Percentiles rank a stretch among this genome's conserved stretches.
phyloP scores from a whole-genome alignment of 2,329 filamentous ascomycete species.

The Alternaria tenuissima region DNA sequence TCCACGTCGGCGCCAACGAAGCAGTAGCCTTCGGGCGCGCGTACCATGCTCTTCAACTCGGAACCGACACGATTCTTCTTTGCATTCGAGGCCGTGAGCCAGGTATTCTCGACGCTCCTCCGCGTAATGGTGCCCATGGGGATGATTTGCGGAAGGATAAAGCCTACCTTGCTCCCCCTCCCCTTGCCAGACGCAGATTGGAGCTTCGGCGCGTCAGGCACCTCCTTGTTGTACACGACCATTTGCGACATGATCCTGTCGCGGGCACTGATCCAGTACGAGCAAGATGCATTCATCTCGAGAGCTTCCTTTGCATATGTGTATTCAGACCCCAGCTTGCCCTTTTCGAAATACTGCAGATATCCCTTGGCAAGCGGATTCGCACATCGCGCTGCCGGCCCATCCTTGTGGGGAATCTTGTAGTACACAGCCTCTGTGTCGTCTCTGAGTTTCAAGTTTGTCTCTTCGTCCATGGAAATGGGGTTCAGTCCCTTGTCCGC shows the following conservation, averaged over 20 bases:
- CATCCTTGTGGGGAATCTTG: constrained; percentile 96
- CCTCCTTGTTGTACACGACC: constrained; percentile 83
- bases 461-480: constrained; percentile 79
- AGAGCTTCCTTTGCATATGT: constrained; percentile 91
- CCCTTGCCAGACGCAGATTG: constrained; percentile 31
- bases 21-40: constrained; percentile 85
- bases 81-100: constrained; percentile 96
- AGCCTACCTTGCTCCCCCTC: constrained; percentile 64
- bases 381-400: constrained; percentile 81
- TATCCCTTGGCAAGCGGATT: constrained; percentile 94
- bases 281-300: constrained; percentile 98
- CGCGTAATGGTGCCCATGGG: constrained; percentile 98
- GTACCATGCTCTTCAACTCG: constrained; percentile 96
- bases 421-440: constrained; percentile 77
- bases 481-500: constrained; percentile 73
- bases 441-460: constrained; percentile 69
- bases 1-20: constrained; percentile 98
- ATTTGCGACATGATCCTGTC: constrained; percentile 95
- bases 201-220: constrained; percentile 29
- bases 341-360: constrained; percentile 87
- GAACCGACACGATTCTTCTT: constrained; percentile 96
- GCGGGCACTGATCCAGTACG: constrained; percentile 97
- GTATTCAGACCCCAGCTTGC: constrained; percentile 85
- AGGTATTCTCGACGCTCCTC: constrained; percentile 94
- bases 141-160: constrained; percentile 93